Evolutionary conservation across 2,329 filamentous ascomycete genomes (phyloP).

Genomic region (Ceratocystis destructans): DNA sequence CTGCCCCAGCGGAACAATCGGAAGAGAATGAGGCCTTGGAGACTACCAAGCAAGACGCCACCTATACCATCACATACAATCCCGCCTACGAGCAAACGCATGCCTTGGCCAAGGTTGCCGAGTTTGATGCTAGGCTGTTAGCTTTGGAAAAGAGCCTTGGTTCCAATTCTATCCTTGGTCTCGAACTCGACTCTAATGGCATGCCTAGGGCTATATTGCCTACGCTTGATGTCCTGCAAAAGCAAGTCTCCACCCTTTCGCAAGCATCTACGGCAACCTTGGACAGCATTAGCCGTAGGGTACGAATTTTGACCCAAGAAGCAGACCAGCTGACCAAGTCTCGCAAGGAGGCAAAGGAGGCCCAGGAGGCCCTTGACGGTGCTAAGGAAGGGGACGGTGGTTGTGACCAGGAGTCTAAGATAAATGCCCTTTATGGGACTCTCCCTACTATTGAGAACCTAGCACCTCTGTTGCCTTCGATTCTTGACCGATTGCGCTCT

Average conservation of each 20-base stretch:
- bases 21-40: slow-evolving; percentile 21
- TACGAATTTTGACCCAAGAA: slow-evolving; percentile 57
- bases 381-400: slow-evolving; percentile 29
- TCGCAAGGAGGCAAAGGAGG: slow-evolving; percentile 45
- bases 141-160: slow-evolving; percentile 71
- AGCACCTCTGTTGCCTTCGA: slow-evolving; percentile 66
- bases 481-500: slow-evolving; percentile 74
- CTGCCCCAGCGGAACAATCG: background rate
- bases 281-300: slow-evolving; percentile 55
- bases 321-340: slow-evolving; percentile 57
- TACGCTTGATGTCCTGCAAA: slow-evolving; percentile 65
- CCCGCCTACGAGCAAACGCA: slow-evolving; percentile 53
- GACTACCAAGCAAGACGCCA: slow-evolving; percentile 28
- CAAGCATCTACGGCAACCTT: slow-evolving; percentile 59
- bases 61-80: slow-evolving; percentile 52
- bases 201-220: slow-evolving; percentile 61
- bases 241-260: slow-evolving; percentile 62
- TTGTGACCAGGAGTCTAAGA: slow-evolving; percentile 65
- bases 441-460: slow-evolving; percentile 79
- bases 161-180: slow-evolving; percentile 54
- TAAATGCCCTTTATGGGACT: slow-evolving; percentile 82
- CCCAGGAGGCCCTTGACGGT: slow-evolving; percentile 42
- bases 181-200: slow-evolving; percentile 45
- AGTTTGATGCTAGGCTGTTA: slow-evolving; percentile 72
- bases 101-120: slow-evolving; percentile 64